These are phyloP conservation scores for Trichoderma asperellum DNA, from an alignment of 2,329 filamentous ascomycete species.

Conservation along the genomic window DNA sequence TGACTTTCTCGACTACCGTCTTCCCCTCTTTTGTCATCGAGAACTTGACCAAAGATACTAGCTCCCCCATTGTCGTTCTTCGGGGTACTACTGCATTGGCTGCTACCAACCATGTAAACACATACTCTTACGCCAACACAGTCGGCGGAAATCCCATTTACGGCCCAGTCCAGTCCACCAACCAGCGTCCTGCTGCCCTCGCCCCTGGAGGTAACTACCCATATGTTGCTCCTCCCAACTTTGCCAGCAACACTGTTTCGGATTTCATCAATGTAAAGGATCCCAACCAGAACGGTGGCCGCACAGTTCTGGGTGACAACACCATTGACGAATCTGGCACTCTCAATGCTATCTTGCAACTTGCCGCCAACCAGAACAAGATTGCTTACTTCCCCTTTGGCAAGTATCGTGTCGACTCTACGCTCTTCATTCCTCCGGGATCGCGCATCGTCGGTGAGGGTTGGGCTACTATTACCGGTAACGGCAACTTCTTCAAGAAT, in stretches of 20 bases:
- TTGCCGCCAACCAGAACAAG: conserved; percentile 41
- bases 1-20: conserved; percentile 44
- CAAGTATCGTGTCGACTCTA: conserved; percentile 37
- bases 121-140: conserved; percentile 50
- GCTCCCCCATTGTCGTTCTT: conserved; percentile 42
- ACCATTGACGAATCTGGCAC: conserved; percentile 44
- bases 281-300: conserved; percentile 38
- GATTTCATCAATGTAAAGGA: conserved; percentile 46
- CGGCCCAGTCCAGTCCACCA: conserved; percentile 39
- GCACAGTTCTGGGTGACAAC: conserved; percentile 45
- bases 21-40: conserved; percentile 50
- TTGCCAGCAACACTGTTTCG: conserved; percentile 39
- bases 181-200: conserved; percentile 42
- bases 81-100: conserved; percentile 41
- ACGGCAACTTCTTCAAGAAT: conserved; percentile 50
- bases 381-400: conserved; percentile 40
- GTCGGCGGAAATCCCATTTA: conserved; percentile 47
- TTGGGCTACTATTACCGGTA: conserved; percentile 56
- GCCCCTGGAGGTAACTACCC: conserved; percentile 45
- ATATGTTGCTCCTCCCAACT: conserved; percentile 47
- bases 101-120: conserved; percentile 41
- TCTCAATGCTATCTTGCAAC: conserved; percentile 45
- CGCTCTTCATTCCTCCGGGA: conserved; percentile 40
- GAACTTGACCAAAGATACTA: conserved; percentile 48
- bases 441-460: conserved; percentile 60